Evolutionary conservation across 352 stramenopile genomes (phyloP).

Genomic region (Pythium aquatile): DNA sequence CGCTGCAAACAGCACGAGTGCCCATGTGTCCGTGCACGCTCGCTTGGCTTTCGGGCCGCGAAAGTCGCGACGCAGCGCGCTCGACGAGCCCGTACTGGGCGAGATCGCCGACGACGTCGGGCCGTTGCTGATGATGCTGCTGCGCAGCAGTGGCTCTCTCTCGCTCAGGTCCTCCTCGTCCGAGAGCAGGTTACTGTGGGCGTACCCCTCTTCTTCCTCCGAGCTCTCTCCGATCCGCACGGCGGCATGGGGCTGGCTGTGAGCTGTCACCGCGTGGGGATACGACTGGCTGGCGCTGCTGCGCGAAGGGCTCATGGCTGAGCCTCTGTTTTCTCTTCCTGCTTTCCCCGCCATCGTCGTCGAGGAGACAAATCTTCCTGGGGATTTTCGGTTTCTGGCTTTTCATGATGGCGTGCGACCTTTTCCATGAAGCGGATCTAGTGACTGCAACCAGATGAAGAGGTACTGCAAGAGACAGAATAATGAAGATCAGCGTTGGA

Average conservation of each 20-base stretch:
- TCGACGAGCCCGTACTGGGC: conserved; percentile 43
- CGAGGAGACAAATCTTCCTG: background rate
- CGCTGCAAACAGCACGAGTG: conserved; percentile 44
- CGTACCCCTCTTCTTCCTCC: conserved; percentile 20
- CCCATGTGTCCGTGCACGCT: conserved; percentile 57
- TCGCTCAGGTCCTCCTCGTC: conserved; percentile 30
- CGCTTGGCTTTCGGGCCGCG: conserved; percentile 42
- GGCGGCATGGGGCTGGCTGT: background rate
- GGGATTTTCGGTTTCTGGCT: background rate
- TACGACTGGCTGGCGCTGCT: conserved; percentile 14
- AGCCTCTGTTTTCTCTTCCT: background rate
- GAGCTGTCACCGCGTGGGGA: conserved; percentile 4
- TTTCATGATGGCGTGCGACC: conserved; percentile 12
- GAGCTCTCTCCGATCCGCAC: conserved; percentile 22
- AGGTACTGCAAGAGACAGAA: conserved; percentile 18
- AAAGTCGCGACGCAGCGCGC: conserved; percentile 42
- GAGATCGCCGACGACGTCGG: conserved; percentile 44
- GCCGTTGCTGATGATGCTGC: conserved; percentile 14
- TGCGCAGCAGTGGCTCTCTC: conserved; percentile 43
- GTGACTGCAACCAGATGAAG: background rate
- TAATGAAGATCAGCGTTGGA: background rate
- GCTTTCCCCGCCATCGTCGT: background rate
- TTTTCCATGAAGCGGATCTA: background rate
- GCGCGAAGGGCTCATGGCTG: conserved; percentile 7
- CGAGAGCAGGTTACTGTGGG: background rate